Base-by-base conservation (phyloP, 805 yeast species). In the Ogataea ganodermae region DNA sequence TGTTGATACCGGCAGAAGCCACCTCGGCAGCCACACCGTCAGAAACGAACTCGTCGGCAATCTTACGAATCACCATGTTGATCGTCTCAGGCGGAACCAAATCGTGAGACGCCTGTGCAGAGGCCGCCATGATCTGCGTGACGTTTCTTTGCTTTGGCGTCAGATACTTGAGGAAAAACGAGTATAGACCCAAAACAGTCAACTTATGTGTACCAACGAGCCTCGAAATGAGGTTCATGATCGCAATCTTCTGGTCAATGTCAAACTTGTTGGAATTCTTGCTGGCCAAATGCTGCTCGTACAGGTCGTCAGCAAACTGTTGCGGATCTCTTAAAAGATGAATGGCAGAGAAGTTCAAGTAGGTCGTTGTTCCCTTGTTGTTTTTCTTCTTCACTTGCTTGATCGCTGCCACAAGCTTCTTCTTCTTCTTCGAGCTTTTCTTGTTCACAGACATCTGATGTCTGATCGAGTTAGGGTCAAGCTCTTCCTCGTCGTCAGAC, bases 11-110 rank as follows among this genome's bases (percentile, higher is more conserved):
- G 4, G 98, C 98, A 44, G 97, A 90, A 4, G 97, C 97, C 45
- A 91, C 99, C 69, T 94, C 97, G 27, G 96, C 83, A 13, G 97
- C 90, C 32, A 94, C 99, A 76, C 99, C 99, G 63, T 94, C 98
- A 56, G 96, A 86, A 21, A 94, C 97, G 61, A 94, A 94, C 69
- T 94, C 99, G 69, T 94, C 96, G 1, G 99, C 98, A 55, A 94
- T 83, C 63, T 92, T 94, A 48, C 96, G 80, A 8, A 94, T 84
- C 57, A 94, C 82, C 42, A 84, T 84, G 37, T 78, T 73, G 50
- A 94, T 79, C 13, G 83, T 81, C 65, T 94, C 99, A 5, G 99
- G 99, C 21, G 99, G 99, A 6, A 94, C 97, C 60, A 94, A 74
- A 61, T 94, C 98, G 65, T 94, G 99, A 22, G 96, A 80, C 0